Evolutionary conservation across 139 green algal genomes (phyloP).

Genomic region (Chlamydomonas sp.): DNA sequence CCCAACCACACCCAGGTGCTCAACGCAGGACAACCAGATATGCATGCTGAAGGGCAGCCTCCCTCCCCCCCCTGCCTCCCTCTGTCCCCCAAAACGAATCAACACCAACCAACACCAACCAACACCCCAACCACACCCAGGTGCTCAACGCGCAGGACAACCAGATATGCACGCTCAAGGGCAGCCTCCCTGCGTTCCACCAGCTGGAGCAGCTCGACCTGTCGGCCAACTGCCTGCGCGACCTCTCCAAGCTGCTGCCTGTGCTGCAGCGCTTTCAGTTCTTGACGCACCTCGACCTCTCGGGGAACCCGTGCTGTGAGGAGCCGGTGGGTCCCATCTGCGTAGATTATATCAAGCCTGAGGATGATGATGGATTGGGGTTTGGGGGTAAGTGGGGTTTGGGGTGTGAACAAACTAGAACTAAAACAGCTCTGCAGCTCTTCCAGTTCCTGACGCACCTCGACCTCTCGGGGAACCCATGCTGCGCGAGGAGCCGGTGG

Average conservation of each 20-base stretch:
- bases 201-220: slow-evolving; percentile 52
- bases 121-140: neutral
- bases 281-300: slow-evolving; percentile 49
- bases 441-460: slow-evolving; percentile 49
- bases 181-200: slow-evolving; percentile 38
- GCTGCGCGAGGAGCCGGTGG: slow-evolving; percentile 43
- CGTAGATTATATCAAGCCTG: too few species aligned
- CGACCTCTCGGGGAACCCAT: slow-evolving; percentile 42
- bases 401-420: too few species aligned
- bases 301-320: slow-evolving; percentile 53
- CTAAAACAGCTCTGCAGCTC: slow-evolving; percentile 26
- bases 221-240: slow-evolving; percentile 38
- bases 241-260: slow-evolving; percentile 45
- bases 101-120: too few species aligned
- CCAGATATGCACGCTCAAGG: slow-evolving; percentile 49
- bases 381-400: too few species aligned
- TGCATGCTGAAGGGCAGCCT: too few species aligned
- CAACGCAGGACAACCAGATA: slow-evolving; percentile 51
- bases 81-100: neutral
- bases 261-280: slow-evolving; percentile 38
- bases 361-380: too few species aligned
- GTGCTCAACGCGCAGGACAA: slow-evolving; percentile 42
- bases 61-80: neutral
- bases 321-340: too few species aligned
- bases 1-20: neutral